A percentile compares a stretch with the other conserved stretches of the same genome.
Evolutionary conservation across 2,329 filamentous ascomycete species (phyloP).

Genomic region (Calonectria naviculata): DNA sequence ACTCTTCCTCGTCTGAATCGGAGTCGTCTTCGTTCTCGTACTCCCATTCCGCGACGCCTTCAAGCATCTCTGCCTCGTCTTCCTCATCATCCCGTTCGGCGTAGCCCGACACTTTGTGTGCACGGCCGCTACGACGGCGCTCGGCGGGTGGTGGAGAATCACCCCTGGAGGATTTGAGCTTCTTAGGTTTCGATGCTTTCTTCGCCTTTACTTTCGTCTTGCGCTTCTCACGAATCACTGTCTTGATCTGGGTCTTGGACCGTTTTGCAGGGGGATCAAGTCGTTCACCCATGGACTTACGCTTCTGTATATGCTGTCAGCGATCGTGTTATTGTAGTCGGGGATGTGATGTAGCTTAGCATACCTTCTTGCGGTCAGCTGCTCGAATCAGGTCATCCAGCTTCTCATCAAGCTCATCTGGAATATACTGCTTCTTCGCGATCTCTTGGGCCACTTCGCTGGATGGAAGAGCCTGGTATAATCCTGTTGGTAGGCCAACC

Average conservation of each 20-base stretch:
- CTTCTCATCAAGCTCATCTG: conserved; percentile 79
- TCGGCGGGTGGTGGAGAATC: conserved; percentile 52
- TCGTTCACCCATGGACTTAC: conserved; percentile 64
- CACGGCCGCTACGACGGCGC: conserved; percentile 67
- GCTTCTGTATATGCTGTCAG: conserved; percentile 60
- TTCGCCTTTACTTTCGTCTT: conserved; percentile 50
- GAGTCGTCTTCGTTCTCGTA: conserved; percentile 51
- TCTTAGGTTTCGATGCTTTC: conserved; percentile 49
- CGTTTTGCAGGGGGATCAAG: conserved; percentile 55
- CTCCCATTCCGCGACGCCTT: conserved; percentile 69
- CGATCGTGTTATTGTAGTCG: background rate
- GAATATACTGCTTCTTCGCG: conserved; percentile 85
- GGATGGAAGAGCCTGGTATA: conserved; percentile 80
- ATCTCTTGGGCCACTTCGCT: conserved; percentile 86
- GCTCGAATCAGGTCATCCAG: conserved; percentile 75
- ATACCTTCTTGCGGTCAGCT: conserved; percentile 79
- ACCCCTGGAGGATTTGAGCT: conserved; percentile 41
- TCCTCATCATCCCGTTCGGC: conserved; percentile 67
- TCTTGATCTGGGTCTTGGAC: conserved; percentile 50
- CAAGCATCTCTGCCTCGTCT: conserved; percentile 71
- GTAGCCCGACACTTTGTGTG: conserved; percentile 60
- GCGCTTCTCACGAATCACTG: conserved; percentile 49
- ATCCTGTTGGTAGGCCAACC: conserved; percentile 80
- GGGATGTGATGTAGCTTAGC: conserved; percentile 29
- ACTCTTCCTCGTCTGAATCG: conserved; percentile 23